Evolutionary conservation across 768 basidiomycete genomes (phyloP).

Genomic region (Pleurotus platypus): DNA sequence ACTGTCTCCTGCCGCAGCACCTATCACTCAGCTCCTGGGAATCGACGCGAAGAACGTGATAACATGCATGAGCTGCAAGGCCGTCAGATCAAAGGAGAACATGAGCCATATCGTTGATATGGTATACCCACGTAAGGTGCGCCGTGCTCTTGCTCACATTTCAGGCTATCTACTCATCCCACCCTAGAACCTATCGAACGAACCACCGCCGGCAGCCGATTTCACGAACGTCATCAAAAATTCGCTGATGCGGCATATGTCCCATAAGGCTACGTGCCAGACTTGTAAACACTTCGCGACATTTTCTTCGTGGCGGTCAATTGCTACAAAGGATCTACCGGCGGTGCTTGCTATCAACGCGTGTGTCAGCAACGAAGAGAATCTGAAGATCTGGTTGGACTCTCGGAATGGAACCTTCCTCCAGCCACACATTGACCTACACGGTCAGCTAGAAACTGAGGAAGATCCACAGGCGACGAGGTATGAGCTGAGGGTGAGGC

Average conservation of each 20-base stretch:
- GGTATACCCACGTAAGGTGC: conserved; percentile 80
- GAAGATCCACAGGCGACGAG: conserved; percentile 52
- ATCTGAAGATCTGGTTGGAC: conserved; percentile 74
- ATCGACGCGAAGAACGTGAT: conserved; percentile 75
- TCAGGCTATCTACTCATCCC: neutral
- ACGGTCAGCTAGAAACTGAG: conserved; percentile 55
- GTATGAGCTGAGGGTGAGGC: conserved; percentile 72
- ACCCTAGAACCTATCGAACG: conserved; percentile 29
- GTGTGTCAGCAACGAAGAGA: conserved; percentile 73
- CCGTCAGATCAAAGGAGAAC: conserved; percentile 68
- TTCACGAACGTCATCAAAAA: conserved; percentile 69
- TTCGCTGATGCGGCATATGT: conserved; percentile 77
- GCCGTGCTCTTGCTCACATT: conserved; percentile 11
- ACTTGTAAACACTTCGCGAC: conserved; percentile 75
- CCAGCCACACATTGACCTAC: conserved; percentile 48
- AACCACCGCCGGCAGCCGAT: conserved; percentile 35
- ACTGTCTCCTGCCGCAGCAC: conserved; percentile 47
- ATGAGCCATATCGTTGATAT: conserved; percentile 84
- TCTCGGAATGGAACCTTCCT: conserved; percentile 55
- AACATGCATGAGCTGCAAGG: conserved; percentile 73
- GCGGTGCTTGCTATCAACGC: conserved; percentile 87
- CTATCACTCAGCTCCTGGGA: conserved; percentile 83
- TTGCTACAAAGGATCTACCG: conserved; percentile 65
- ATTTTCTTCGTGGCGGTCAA: conserved; percentile 68
- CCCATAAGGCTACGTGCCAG: conserved; percentile 85